Base-by-base conservation (phyloP, 345 rosid species). In the Psidium guajava region DNA sequence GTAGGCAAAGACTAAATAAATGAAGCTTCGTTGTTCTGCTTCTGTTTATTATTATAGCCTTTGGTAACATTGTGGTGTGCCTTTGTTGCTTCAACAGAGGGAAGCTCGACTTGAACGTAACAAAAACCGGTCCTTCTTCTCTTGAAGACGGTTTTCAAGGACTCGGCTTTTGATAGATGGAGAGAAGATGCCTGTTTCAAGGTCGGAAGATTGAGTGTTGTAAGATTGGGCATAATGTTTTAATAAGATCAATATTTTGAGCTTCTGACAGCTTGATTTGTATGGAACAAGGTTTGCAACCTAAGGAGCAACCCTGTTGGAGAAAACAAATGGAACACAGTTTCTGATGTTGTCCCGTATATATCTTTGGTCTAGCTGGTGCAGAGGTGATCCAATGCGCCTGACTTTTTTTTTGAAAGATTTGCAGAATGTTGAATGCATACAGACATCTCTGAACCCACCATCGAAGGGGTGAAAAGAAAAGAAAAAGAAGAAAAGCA, bases 71-170 rank as follows among this genome's bases (percentile, higher is more conserved):
- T 32, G 49, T 53, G 22, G 11, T 20, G n/a, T 21, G 82, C 18
- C 47, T 84, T 42, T 77, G 54, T 25, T 82, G 24, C 86, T 83
- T 52, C 57, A 27, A 85, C 91, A 95, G 99, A 94, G 98, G 93
- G 98, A 95, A 91, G 99, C 98, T 85, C 93, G 96, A 86, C 88
- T 95, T 90, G 99, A 97, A 89, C 94, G 98, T 83, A 97, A 97
- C 88, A 93, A 81, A 91, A 94, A 42, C 74, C 93, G 96, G 32
- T 94, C 98, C 28, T 84, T 97, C 50, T 95, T 95, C 89, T 96
- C 98, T 0, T 96, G 90, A 95, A 88, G 55, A 59, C 86, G 81
- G 73, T 77, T 59, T 82, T 27, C 59, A 28, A 86, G 84, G 87
- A 84, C 53, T 58, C 40, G 36, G 84, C 44, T 59, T 40, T 58